phyloP scores from a whole-genome alignment of 495 filamentous ascomycete species.

The Hypoxylon trugodes region DNA sequence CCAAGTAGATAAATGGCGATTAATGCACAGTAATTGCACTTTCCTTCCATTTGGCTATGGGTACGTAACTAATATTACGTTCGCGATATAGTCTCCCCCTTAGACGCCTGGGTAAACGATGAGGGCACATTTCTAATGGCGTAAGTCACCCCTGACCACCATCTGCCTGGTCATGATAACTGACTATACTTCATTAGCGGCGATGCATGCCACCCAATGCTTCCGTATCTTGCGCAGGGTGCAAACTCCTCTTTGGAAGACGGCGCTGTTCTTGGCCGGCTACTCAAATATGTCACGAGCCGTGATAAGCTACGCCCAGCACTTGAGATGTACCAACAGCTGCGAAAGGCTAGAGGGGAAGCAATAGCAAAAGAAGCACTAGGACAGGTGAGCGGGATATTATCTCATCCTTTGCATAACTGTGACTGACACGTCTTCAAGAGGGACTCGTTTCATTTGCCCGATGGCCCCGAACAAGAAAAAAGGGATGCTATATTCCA shows the following conservation, averaged over 20 bases:
- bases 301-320: slow-evolving; percentile 53
- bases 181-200: slow-evolving; percentile 44
- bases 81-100: slow-evolving; percentile 23
- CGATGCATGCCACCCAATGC: slow-evolving; percentile 73
- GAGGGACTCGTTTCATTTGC: slow-evolving; percentile 67
- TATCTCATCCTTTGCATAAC: slow-evolving; percentile 33
- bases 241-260: slow-evolving; percentile 66
- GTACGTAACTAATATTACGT: slow-evolving; percentile 7
- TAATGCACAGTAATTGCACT: slow-evolving; percentile 47
- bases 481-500: slow-evolving; percentile 60
- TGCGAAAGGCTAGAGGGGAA: slow-evolving; percentile 68
- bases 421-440: slow-evolving; percentile 60
- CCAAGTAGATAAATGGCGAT: slow-evolving; percentile 61
- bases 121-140: slow-evolving; percentile 54
- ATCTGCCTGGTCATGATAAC: neutral
- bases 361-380: slow-evolving; percentile 59
- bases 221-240: slow-evolving; percentile 72
- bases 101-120: slow-evolving; percentile 51
- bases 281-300: slow-evolving; percentile 63
- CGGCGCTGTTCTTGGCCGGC: slow-evolving; percentile 59
- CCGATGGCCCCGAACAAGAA: slow-evolving; percentile 63
- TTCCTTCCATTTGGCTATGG: neutral
- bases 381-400: slow-evolving; percentile 15
- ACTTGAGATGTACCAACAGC: slow-evolving; percentile 64
- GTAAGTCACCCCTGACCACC: slow-evolving; percentile 3